These are phyloP conservation scores for Aspergillus sp. DNA, from an alignment of 2,329 filamentous ascomycete species.

Conservation along the genomic window DNA sequence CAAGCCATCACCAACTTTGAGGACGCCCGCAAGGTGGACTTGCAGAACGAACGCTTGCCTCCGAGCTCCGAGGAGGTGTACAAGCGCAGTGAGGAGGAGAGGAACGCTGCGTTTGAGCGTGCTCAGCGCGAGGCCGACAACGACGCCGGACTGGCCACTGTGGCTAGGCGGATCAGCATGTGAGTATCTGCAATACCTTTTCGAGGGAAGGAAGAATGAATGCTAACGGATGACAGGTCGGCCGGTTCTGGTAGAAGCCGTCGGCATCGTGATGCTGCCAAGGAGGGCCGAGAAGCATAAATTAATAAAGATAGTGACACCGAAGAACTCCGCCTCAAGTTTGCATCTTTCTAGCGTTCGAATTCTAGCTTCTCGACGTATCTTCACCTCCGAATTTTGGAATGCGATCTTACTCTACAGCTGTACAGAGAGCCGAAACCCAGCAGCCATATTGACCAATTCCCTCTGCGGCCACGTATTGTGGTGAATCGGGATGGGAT, in stretches of 20 bases:
- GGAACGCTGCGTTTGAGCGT: constrained; percentile 78
- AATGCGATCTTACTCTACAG: constrained; percentile 8
- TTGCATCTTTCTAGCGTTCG: constrained; percentile 1
- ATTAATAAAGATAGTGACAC: background rate
- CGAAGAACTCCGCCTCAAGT: constrained; percentile 5
- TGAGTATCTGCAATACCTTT: constrained; percentile 53
- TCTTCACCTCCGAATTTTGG: constrained; percentile 4
- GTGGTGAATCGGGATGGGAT: constrained; percentile 8
- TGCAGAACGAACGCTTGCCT: constrained; percentile 93
- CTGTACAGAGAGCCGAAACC: constrained; percentile 10
- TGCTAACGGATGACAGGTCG: constrained; percentile 32
- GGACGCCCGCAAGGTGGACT: constrained; percentile 91
- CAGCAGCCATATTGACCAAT: background rate
- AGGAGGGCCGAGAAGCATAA: constrained; percentile 26
- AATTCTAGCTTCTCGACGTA: background rate
- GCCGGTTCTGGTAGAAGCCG: constrained; percentile 38
- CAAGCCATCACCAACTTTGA: constrained; percentile 97
- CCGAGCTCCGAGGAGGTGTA: constrained; percentile 90
- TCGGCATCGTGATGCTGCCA: constrained; percentile 30
- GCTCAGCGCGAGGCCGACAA: constrained; percentile 88
- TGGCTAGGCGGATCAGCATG: constrained; percentile 94
- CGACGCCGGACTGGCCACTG: constrained; percentile 78
- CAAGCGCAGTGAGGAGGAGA: constrained; percentile 76
- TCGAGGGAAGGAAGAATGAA: background rate
- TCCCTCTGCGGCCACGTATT: constrained; percentile 2